Evolutionary conservation across 805 yeast species (phyloP).

Genomic region (Jamesozyma jinghongensis): DNA sequence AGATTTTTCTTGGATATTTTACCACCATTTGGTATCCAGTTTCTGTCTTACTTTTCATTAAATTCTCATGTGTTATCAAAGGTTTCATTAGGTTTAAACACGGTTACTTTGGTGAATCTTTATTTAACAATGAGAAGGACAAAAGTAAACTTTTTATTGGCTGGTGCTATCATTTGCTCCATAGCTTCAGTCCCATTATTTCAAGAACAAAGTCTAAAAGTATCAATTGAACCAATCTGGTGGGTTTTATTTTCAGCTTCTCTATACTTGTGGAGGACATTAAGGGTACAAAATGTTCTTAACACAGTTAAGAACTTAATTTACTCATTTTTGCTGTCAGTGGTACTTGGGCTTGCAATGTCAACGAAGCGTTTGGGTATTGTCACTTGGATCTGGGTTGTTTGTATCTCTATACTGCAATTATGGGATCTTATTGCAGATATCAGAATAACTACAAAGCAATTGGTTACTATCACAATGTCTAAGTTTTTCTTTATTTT

Average conservation of each 20-base stretch:
- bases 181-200: constrained; percentile 15
- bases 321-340: constrained; percentile 41
- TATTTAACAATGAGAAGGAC: constrained; percentile 18
- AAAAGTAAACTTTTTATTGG: constrained; percentile 35
- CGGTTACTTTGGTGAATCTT: constrained; percentile 9
- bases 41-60: constrained; percentile 12
- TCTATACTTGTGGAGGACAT: constrained; percentile 42
- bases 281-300: constrained; percentile 34
- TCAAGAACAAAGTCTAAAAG: constrained; percentile 7
- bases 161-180: constrained; percentile 28
- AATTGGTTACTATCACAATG: constrained; percentile 35
- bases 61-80: constrained; percentile 5
- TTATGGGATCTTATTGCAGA: constrained; percentile 71
- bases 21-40: constrained; percentile 21
- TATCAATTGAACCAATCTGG: constrained; percentile 34
- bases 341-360: constrained; percentile 44
- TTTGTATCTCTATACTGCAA: constrained; percentile 35
- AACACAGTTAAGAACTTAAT: constrained; percentile 43
- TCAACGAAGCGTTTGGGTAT: constrained; percentile 67
- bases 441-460: constrained; percentile 34
- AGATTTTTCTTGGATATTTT: constrained; percentile 12
- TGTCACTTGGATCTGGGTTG: constrained; percentile 59
- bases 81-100: constrained; percentile 8
- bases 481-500: constrained; percentile 37
- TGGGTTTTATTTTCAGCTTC: constrained; percentile 40